Evolutionary conservation across 371 early-diverging fungal genomes (phyloP), one percentile per base, ranked within the genome.

Genomic region (Apophysomyces ossiformis): DNA sequence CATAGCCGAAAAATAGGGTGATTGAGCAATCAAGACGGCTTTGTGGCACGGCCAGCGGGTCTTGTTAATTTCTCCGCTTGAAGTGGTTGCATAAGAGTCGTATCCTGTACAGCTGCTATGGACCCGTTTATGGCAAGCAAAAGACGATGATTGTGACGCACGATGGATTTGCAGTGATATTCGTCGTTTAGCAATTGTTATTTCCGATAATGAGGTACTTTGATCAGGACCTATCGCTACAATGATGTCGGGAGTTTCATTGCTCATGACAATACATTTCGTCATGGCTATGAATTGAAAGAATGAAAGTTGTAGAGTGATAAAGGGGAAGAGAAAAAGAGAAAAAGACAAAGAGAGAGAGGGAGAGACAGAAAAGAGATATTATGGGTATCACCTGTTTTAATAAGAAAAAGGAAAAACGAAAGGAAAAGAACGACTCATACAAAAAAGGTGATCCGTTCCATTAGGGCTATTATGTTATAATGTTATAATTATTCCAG

Each of bases 1-100:
- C 64, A 69, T 64, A n/a, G 69, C 69, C 16, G 47, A 37, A 37
- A 69, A 69, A 54, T 69, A 69, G 5, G 60, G 58, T 1, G 69
- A 69, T 15, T 64, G 50, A 8, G 35, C 58, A 4, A 58, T 26
- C 26, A 69, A 41, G 26, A 69, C 56, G 44, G 54, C 46, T 32
- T 64, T 63, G 37, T 69, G 69, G 36, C 63, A 62, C 15, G 47
- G 50, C 63, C 63, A 62, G 12, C 50, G 50, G 32, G 38, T 62
- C 18, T 38, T 45, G 13, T 32, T 37, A 8, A 47, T 12, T 54
- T 47, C 37, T 21, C 54, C 54, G 8, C 18, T 50, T 50, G 54
- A 50, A 21, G 18, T 21, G 5, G 21, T 50, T 50, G 54, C 54
- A 50, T 50, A 50, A 21, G 54, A 26, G 21, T 50, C 21, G 21